phyloP scores from a whole-genome alignment of 352 stramenopile species.

The Globisporangium splendens region DNA sequence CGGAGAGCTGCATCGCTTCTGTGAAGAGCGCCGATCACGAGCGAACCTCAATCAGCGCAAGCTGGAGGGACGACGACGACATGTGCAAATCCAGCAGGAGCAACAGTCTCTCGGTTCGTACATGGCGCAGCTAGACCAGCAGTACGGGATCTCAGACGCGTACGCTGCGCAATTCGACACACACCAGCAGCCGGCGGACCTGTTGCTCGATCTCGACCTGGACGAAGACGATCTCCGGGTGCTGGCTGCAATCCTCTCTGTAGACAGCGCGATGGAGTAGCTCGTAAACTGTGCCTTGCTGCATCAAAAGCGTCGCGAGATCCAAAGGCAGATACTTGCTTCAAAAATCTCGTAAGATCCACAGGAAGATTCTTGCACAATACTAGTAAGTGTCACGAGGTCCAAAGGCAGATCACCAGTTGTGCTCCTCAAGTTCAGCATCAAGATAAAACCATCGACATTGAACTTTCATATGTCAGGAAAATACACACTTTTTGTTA shows the following conservation, averaged over 20 bases:
- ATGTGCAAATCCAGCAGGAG: not conserved
- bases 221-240: not conserved
- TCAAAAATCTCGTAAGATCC: too few species aligned
- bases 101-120: not conserved
- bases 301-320: too few species aligned
- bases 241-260: not conserved
- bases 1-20: constrained; percentile 51
- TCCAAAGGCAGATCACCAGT: too few species aligned
- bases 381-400: too few species aligned
- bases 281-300: too few species aligned
- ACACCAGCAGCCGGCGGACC: not conserved
- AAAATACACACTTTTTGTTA: too few species aligned
- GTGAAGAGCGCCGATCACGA: constrained; percentile 46
- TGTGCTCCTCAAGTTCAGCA: too few species aligned
- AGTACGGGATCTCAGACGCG: not conserved
- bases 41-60: constrained; percentile 65
- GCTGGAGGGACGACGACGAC: constrained; percentile 32
- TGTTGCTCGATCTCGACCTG: not conserved
- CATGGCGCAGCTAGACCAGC: not conserved
- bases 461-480: too few species aligned
- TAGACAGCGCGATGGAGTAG: not conserved
- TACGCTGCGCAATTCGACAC: not conserved
- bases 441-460: too few species aligned
- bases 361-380: too few species aligned
- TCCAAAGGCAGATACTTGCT: too few species aligned